Evolutionary conservation across 2,329 filamentous ascomycete genomes (phyloP).

Genomic region (Rhynchosporium agropyri): DNA sequence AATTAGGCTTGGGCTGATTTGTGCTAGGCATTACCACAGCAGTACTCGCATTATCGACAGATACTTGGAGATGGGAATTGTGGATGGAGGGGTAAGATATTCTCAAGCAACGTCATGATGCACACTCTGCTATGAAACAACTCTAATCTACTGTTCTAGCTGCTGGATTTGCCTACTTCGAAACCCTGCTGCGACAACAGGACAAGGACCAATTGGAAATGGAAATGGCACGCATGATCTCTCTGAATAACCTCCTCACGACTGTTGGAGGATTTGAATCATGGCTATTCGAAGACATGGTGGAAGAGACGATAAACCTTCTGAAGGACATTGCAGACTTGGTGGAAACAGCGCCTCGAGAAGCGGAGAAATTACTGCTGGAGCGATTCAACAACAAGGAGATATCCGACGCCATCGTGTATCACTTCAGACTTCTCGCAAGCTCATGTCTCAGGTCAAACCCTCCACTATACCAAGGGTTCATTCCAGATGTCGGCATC

Average conservation of each 20-base stretch:
- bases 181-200: constrained; percentile 72
- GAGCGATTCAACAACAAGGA: constrained; percentile 75
- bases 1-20: constrained; percentile 14
- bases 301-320: constrained; percentile 71
- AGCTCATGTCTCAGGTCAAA: constrained; percentile 83
- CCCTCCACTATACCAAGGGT: constrained; percentile 69
- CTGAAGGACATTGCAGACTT: constrained; percentile 63
- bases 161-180: constrained; percentile 91
- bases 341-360: constrained; percentile 48
- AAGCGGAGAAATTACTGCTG: constrained; percentile 57
- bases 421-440: constrained; percentile 80
- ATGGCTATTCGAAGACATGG: constrained; percentile 80
- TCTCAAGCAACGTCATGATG: constrained; percentile 24
- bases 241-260: constrained; percentile 70
- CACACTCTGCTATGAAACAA: constrained; percentile 17
- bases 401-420: constrained; percentile 76
- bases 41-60: constrained; percentile 84
- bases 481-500: constrained; percentile 64
- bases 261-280: constrained; percentile 71
- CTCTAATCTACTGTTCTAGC: constrained; percentile 55
- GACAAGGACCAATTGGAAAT: constrained; percentile 66
- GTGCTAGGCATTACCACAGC: constrained; percentile 72
- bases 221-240: constrained; percentile 73
- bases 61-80: constrained; percentile 94
- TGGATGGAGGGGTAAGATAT: constrained; percentile 87